A percentile compares a stretch with the other conserved stretches of the same genome.
These are phyloP conservation scores for Ocimum tenuiflorum DNA, from an alignment of 257 asterid species.

Conservation along the genomic window DNA sequence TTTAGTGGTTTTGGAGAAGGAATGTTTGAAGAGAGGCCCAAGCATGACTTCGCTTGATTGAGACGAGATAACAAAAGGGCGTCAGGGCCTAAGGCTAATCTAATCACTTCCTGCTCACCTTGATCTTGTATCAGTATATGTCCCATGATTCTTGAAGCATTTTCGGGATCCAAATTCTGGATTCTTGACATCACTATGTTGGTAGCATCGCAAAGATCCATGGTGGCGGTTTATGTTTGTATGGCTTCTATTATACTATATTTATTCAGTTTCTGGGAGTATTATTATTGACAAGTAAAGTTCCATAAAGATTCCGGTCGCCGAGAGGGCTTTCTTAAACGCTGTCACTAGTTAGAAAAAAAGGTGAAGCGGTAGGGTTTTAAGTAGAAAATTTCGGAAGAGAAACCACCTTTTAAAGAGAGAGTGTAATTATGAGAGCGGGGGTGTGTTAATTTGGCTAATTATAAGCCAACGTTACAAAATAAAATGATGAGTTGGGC, in stretches of 20 bases:
- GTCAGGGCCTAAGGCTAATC: constrained; percentile 64
- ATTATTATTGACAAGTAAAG: background rate
- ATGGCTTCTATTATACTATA: background rate
- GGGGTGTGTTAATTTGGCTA: constrained; percentile 27
- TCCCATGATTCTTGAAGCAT: constrained; percentile 69
- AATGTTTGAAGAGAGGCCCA: constrained; percentile 32
- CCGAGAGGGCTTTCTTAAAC: background rate
- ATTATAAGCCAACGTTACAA: constrained; percentile 17
- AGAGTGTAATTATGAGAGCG: background rate
- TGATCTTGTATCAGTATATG: constrained; percentile 60
- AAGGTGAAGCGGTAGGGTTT: constrained; percentile 23
- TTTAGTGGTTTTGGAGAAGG: constrained; percentile 20
- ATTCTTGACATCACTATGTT: constrained; percentile 55
- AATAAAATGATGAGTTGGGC: constrained; percentile 42
- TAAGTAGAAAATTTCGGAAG: constrained; percentile 13
- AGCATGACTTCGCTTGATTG: constrained; percentile 36
- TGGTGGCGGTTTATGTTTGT: constrained; percentile 11
- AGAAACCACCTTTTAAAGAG: constrained; percentile 6
- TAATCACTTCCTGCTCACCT: constrained; percentile 64
- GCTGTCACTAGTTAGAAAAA: background rate
- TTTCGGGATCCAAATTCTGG: constrained; percentile 57
- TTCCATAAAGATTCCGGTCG: background rate
- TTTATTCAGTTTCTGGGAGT: background rate
- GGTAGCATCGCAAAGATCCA: constrained; percentile 67
- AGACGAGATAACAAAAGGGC: constrained; percentile 33